Percentiles rank a stretch among this genome's conserved stretches.
These are phyloP conservation scores for Verticillium isaacii DNA, from an alignment of 2,329 filamentous ascomycete genomes.

Conservation along the genomic window DNA sequence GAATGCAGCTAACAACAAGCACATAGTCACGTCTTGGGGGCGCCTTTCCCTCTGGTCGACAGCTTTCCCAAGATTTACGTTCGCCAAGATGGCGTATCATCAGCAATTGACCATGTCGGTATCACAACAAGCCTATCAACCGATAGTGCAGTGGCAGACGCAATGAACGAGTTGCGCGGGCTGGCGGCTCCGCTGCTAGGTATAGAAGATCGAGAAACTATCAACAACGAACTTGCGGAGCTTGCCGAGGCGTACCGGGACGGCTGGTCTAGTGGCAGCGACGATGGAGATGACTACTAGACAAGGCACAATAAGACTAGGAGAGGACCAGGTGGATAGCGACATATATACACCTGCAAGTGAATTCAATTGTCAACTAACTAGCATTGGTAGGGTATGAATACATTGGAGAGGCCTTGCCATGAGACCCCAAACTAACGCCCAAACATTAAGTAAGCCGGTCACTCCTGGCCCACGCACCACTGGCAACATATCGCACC, in stretches of 20 bases:
- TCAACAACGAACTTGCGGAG: conserved; percentile 77
- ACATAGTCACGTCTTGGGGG: conserved; percentile 10
- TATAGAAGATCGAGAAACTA: conserved; percentile 74
- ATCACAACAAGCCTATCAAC: conserved; percentile 63
- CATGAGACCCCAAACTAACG: neutral
- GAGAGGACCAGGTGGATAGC: neutral
- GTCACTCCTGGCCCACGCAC: neutral
- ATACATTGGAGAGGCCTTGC: neutral
- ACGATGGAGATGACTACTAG: conserved; percentile 60
- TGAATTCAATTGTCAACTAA: neutral
- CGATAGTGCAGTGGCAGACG: conserved; percentile 66
- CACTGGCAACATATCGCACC: neutral
- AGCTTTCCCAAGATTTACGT: conserved; percentile 78
- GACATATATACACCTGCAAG: neutral
- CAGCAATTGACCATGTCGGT: conserved; percentile 31
- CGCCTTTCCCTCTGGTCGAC: conserved; percentile 73
- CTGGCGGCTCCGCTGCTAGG: conserved; percentile 59
- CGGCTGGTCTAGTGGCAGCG: conserved; percentile 76
- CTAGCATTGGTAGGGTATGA: neutral
- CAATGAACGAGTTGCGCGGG: conserved; percentile 61
- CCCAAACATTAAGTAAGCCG: neutral
- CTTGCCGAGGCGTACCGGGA: conserved; percentile 87
- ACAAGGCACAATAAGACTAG: neutral
- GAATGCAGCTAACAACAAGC: neutral
- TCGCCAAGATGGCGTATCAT: conserved; percentile 26